Base-by-base conservation (phyloP, 2,329 filamentous ascomycete genomes). In the Colletotrichum scovillei region DNA sequence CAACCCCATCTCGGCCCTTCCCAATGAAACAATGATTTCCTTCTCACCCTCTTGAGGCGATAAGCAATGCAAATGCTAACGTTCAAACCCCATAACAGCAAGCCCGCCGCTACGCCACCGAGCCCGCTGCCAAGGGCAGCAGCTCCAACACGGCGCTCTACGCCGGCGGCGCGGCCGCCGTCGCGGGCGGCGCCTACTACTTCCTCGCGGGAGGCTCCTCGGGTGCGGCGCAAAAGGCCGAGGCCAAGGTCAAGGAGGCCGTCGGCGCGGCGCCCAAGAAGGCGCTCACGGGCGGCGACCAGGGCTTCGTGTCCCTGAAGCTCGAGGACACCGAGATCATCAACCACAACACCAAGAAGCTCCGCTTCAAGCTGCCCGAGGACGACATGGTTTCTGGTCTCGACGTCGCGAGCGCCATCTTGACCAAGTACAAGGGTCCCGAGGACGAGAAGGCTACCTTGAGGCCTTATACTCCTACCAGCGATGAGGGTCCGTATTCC, bases 301-400 rank as follows among this genome's bases (percentile, higher is more conserved):
- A 98, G 85, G 95, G 95, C 77, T 98, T 95, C 85, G 83, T 98
- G 76, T 92, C 91, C 75, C 89, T 98, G 77, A 92, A 93, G 85
- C 88, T 98, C 69, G 90, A 94, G 69, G 91, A 92, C 69, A 89
- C 95, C 63, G 93, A 97, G 85, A 85, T 88, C 58, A 85, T 98
- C 86, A 98, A 95, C 88, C 93, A 95, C 89, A 98, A 98, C 88
- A 97, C 95, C 79, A 98, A 98, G 91, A 92, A 90, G 79, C 88
- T 98, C 81, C 92, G 94, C 78, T 98, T 99, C 85, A 91, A 92
- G 79, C 91, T 98, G 56, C 94, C 94, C 19, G 94, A 97, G 82
- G 88, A 91, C 75, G 93, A 98, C 81, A 91, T 93, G 84, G 92
- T 97, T 66, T 96, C 94, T 72, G 97, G 97, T 57, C 86, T 99